These are phyloP conservation scores for Spathaspora sp. DNA, from an alignment of 805 yeast genomes.

Conservation along the genomic window DNA sequence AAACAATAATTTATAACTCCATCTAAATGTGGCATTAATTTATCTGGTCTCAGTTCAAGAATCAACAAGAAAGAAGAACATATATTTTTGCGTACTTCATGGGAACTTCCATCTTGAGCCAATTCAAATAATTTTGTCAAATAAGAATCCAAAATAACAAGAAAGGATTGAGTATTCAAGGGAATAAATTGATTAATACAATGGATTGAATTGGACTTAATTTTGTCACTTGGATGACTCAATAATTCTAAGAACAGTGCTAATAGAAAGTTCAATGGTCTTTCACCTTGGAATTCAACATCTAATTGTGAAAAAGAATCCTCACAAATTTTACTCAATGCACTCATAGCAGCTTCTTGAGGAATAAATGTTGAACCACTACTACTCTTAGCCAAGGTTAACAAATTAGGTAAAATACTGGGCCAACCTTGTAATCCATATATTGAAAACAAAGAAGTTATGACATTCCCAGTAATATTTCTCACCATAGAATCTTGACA, in stretches of 20 bases:
- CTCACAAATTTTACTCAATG: conserved; percentile 85
- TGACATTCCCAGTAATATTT: conserved; percentile 86
- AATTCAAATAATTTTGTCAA: conserved; percentile 61
- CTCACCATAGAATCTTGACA: conserved; percentile 62
- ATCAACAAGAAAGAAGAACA: conserved; percentile 73
- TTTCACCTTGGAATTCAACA: conserved; percentile 56
- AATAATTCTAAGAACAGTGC: conserved; percentile 59
- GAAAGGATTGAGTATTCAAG: conserved; percentile 61
- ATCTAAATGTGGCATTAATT: conserved; percentile 69
- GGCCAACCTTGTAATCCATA: conserved; percentile 77
- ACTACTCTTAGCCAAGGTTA: conserved; percentile 45
- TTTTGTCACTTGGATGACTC: conserved; percentile 31
- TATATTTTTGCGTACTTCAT: conserved; percentile 65
- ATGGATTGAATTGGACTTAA: conserved; percentile 60
- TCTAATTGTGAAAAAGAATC: conserved; percentile 71
- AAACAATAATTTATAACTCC: conserved; percentile 86
- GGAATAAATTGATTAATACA: conserved; percentile 78
- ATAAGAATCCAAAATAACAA: conserved; percentile 62
- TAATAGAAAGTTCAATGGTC: conserved; percentile 67
- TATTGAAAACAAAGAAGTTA: conserved; percentile 72
- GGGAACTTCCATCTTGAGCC: conserved; percentile 50
- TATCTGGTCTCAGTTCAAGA: conserved; percentile 76
- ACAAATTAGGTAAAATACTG: conserved; percentile 59
- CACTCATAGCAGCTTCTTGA: conserved; percentile 76
- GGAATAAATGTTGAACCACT: conserved; percentile 16